Base-by-base conservation (phyloP, 345 rosid species). In the Cardamine resedifolia region DNA sequence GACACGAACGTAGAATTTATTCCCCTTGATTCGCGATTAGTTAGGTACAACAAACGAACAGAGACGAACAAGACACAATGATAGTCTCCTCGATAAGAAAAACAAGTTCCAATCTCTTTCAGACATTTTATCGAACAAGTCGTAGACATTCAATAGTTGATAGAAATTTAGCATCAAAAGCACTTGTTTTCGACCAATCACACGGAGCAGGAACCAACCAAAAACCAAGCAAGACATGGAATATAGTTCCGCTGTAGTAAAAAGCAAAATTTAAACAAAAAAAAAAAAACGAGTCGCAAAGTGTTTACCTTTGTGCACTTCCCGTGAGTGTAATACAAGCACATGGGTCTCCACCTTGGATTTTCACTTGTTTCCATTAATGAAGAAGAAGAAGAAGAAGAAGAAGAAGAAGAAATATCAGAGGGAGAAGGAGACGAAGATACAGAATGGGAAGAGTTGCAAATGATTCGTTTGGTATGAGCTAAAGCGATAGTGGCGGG, bases 251-350 rank as follows among this genome's bases (percentile, higher is more conserved):
- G 14, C n/a, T 27, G 47, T 5, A 56, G 26, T 19, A 4, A 26
- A 2, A 57, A 26, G 36, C 19, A 21, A 50, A 28, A 43, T 28
- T 28, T 10, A n/a, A n/a, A n/a, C n/a, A n/a, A 52, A 47, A 43
- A 66, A 74, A 30, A 19, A 41, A 7, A 2, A 59, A 2, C 2
- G 64, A 30, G 52, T 61, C 0, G 36, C 10, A 6, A 55, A 49
- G 74, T 30, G 20, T 33, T 64, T 55, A 94, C 95, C 96, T 61
- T 87, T 63, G 87, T 83, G 75, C 97, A 91, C 71, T 80, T 91
- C 38, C 89, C 97, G 51, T 94, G 98, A 7, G 96, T 81, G 82
- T 79, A 70, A 78, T 94, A 89, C 90, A 94, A 74, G 64, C 98
- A 94, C 90, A 83, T 82, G 19, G 92, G 96, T 73, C 79, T 83